Conservation (phyloP, 768 basidiomycete species). For the Baorangia bicolor region DNA sequence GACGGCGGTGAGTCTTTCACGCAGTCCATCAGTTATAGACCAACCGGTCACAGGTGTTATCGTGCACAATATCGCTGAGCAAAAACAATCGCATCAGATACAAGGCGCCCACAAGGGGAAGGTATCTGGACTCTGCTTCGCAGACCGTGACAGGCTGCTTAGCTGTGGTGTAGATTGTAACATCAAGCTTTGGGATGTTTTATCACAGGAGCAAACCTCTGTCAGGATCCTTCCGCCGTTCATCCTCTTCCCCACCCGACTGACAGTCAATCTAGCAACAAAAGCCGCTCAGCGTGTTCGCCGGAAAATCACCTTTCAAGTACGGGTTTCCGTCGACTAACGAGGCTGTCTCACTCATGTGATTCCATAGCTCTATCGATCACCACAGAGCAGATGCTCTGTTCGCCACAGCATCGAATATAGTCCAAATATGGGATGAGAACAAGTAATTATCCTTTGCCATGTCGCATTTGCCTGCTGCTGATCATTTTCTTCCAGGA, state of each 20-base stretch:
- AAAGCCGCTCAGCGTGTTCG: conserved; percentile 73
- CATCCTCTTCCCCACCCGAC: neutral
- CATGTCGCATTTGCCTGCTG: neutral
- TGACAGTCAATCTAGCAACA: conserved; percentile 29
- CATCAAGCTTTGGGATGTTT: conserved; percentile 76
- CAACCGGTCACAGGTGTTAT: conserved; percentile 61
- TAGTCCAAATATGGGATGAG: conserved; percentile 98
- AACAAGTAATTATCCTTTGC: conserved; percentile 56
- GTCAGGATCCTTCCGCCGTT: conserved; percentile 29
- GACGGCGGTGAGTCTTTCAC: conserved; percentile 74
- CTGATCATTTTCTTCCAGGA: conserved; percentile 45
- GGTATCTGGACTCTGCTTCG: conserved; percentile 78
- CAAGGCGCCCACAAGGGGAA: conserved; percentile 82
- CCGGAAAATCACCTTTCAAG: conserved; percentile 92
- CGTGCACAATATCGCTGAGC: conserved; percentile 73
- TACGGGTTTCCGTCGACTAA: conserved; percentile 35
- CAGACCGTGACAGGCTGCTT: conserved; percentile 58
- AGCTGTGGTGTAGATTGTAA: conserved; percentile 83
- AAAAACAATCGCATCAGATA: conserved; percentile 53
- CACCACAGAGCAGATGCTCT: conserved; percentile 87
- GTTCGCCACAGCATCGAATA: conserved; percentile 92
- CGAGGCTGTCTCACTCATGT: neutral
- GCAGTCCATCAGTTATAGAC: neutral
- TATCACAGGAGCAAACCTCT: conserved; percentile 36
- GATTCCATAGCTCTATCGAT: conserved; percentile 72